Evolutionary conservation across 306 rosid genomes (phyloP), one percentile per base, ranked within the genome.

Genomic region (Quercus robur): DNA sequence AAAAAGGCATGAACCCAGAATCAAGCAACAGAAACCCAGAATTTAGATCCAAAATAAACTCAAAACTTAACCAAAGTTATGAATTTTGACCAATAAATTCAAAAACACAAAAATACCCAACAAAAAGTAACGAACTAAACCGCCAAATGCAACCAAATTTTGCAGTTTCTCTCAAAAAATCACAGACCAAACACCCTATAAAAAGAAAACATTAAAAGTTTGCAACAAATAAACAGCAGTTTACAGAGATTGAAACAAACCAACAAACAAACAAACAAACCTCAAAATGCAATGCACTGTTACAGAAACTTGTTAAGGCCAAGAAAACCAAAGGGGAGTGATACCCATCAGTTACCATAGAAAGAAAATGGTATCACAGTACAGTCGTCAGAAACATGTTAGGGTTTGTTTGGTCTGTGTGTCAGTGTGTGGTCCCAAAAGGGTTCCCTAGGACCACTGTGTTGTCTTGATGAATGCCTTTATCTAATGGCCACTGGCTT

Each of bases 11-110:
- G 46, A 7, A 9, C 31, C 59, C 70, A 49, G 18, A 21, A 23
- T 25, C 46, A 46, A 26, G 59, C 73, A 33, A 71, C 33, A 51
- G 11, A 30, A 38, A 17, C 69, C 41, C 73, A 5, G 59, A 59
- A 74, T 76, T 41, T 20, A 78, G 82, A 82, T 73, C 82, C 73
- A 81, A 59, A 78, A 13, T 46, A 23, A 35, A 33, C 14, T 59
- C 75, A 23, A 75, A 67, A 71, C 56, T 55, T 75, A 64, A 77
- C 55, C n/a, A 3, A 9, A 74, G 30, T 7, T 38, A 13, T 26
- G 75, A 49, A 25, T 26, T 13, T 28, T 28, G 52, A 58, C 44
- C 76, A 38, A 71, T 2, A 62, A 69, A 35, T 19, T 56, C 31
- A 74, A 25, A 15, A 74, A 78, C 76, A 30, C 52, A 17, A 70